A percentile compares a stretch with the other conserved stretches of the same genome.
phyloP scores from a whole-genome alignment of 176 grass and related monocot species.

The Pontederia paniculata region DNA sequence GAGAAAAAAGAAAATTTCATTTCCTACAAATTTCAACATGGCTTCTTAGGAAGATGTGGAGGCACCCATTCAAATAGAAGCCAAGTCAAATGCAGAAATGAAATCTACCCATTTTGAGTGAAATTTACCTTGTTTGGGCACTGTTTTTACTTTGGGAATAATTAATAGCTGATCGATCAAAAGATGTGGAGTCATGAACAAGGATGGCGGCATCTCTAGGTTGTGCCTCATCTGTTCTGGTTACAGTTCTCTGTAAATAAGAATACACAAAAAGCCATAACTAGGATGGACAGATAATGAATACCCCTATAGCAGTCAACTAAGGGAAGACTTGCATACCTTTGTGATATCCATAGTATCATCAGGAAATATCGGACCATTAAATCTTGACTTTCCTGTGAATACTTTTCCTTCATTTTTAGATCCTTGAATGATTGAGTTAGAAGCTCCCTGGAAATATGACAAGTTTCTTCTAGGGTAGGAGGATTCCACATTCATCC shows the following conservation, averaged over 20 bases:
- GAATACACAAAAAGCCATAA: neutral
- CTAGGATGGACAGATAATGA: neutral
- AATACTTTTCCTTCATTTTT: constrained; percentile 6
- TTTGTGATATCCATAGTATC: constrained; percentile 1
- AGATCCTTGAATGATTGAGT: constrained; percentile 13
- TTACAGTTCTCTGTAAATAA: constrained; percentile 12
- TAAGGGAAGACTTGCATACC: constrained; percentile 4
- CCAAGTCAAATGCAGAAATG: too few relatives aligned
- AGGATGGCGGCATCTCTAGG: neutral
- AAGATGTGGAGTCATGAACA: neutral
- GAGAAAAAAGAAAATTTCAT: too few relatives aligned
- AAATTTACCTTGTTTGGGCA: constrained; percentile 16
- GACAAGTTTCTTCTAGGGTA: neutral
- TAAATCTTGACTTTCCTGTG: constrained; percentile 1
- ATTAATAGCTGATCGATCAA: constrained; percentile 13
- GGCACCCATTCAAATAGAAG: too few relatives aligned
- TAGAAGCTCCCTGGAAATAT: neutral
- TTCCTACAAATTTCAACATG: too few relatives aligned
- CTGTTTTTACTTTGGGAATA: constrained; percentile 12
- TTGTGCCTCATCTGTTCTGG: neutral
- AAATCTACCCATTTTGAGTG: neutral
- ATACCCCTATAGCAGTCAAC: too few relatives aligned
- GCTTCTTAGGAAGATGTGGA: too few relatives aligned
- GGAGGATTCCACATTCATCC: neutral
- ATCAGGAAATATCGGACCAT: neutral